Conservation (phyloP, 1,284 basidiomycete genomes). For the Leccinum griseonigrum region DNA sequence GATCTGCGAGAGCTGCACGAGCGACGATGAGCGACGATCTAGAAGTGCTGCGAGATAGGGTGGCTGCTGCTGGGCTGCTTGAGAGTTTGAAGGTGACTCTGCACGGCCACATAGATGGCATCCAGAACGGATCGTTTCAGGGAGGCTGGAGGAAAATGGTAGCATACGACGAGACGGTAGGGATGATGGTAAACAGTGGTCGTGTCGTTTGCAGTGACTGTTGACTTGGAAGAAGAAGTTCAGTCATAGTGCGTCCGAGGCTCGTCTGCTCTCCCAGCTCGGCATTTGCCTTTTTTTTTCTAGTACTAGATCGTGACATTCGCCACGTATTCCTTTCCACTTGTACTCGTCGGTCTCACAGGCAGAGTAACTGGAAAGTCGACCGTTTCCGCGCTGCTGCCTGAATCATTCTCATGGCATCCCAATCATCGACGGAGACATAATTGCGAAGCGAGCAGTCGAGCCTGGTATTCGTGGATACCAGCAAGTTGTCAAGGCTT, state of each 20-base stretch:
- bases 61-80: slow-evolving; percentile 59
- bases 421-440: slow-evolving; percentile 90
- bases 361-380: slow-evolving; percentile 98
- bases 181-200: slow-evolving; percentile 15
- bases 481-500: slow-evolving; percentile 61
- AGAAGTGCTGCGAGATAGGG: slow-evolving; percentile 67
- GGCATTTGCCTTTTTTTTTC: slow-evolving; percentile 10
- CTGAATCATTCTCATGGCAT: slow-evolving; percentile 49
- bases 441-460: slow-evolving; percentile 87
- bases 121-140: slow-evolving; percentile 49
- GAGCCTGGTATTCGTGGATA: slow-evolving; percentile 81
- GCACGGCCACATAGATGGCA: slow-evolving; percentile 70
- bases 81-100: slow-evolving; percentile 53
- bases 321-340: not conserved
- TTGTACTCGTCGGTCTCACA: slow-evolving; percentile 89
- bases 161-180: slow-evolving; percentile 32
- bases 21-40: slow-evolving; percentile 61
- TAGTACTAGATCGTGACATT: not conserved
- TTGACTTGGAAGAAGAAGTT: no score
- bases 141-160: slow-evolving; percentile 52
- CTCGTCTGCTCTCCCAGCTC: slow-evolving; percentile 5
- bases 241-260: no score
- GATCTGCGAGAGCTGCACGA: slow-evolving; percentile 54
- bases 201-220: no score
- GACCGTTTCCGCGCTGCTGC: slow-evolving; percentile 78